Base-by-base conservation (phyloP, 2,329 filamentous ascomycete species). In the Colletotrichum neosansevieriae region DNA sequence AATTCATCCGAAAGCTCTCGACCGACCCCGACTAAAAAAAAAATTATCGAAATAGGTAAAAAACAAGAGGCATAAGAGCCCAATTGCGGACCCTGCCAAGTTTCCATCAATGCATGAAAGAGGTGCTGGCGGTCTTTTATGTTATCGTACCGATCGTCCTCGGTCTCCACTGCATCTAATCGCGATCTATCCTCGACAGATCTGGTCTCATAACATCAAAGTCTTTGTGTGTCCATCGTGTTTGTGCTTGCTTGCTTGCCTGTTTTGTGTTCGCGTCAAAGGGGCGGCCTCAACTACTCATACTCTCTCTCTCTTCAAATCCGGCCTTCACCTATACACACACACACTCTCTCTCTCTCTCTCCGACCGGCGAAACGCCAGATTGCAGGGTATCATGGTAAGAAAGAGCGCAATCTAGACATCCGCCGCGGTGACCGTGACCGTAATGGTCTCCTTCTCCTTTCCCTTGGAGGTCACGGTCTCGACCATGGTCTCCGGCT, bases 241-340 rank as follows among this genome's bases (percentile, higher is more conserved):
- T 7, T 51, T 47, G 54, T 40, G 19, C 38, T 36, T 54, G 51
- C 51, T 51, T 51, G 49, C 24, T 34, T 67, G 69, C 61, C 65
- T 63, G 29, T 64, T 49, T 44, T 66, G 69, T 58, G 38, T 71
- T 29, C 62, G 61, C 69, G 69, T 71, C 67, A 67, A 71, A 71
- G 69, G 69, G 69, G 69, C 62, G 69, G 57, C 45, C 29, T 63
- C 57, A 40, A 57, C 13, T 17, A 21, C 15, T 49, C 58, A 17
- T 36, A 32, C 12, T 42, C 45, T 4, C 12, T 42, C 45, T 4
- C 15, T 32, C 59, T 45, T 36, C 19, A 29, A 40, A 0, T 34
- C 29, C 17, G 11, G 15, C 7, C 24, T 15, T 3, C 51, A 29
- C 44, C 19, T 3, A 17, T 2, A 12, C n/a, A 51, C 50, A 32